A percentile compares a stretch with the other conserved stretches of the same genome.
Evolutionary conservation across 768 basidiomycete species (phyloP).

Genomic region (Rhizopogon vesiculosus): DNA sequence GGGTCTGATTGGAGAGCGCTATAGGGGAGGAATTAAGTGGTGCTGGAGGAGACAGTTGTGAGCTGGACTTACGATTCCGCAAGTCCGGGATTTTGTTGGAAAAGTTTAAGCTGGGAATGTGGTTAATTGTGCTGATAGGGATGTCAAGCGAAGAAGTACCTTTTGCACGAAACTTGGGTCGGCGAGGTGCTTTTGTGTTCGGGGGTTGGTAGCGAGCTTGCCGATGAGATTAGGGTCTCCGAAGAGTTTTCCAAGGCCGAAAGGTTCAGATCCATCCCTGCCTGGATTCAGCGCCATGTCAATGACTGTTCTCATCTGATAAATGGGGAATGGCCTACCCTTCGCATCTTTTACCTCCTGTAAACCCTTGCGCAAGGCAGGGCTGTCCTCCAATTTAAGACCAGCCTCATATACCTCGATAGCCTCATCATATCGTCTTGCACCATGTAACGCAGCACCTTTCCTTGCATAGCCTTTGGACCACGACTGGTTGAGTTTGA

Average conservation of each 20-base stretch:
- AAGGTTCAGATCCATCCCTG: conserved; percentile 36
- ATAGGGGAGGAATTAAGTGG: background rate
- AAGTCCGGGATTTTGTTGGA: conserved; percentile 65
- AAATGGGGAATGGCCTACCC: conserved; percentile 37
- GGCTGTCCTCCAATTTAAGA: conserved; percentile 76
- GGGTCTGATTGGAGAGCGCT: conserved; percentile 67
- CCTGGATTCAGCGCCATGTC: conserved; percentile 13
- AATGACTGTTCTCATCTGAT: background rate
- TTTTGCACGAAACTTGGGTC: conserved; percentile 81
- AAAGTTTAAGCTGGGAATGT: conserved; percentile 47
- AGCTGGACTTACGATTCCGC: conserved; percentile 45
- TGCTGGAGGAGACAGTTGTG: background rate
- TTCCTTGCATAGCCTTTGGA: conserved; percentile 88
- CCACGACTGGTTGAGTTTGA: conserved; percentile 78
- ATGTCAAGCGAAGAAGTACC: conserved; percentile 24
- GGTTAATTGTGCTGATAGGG: background rate
- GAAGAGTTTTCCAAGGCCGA: conserved; percentile 75
- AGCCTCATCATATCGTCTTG: conserved; percentile 73
- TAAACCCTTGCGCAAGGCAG: conserved; percentile 80
- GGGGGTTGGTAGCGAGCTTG: conserved; percentile 84
- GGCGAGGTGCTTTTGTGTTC: conserved; percentile 76
- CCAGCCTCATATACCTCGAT: conserved; percentile 81
- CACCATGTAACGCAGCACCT: conserved; percentile 90
- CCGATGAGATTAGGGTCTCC: conserved; percentile 75
- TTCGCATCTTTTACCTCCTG: conserved; percentile 86